These are phyloP conservation scores for Claviceps sp. DNA, from an alignment of 2,329 filamentous ascomycete species.

Conservation along the genomic window DNA sequence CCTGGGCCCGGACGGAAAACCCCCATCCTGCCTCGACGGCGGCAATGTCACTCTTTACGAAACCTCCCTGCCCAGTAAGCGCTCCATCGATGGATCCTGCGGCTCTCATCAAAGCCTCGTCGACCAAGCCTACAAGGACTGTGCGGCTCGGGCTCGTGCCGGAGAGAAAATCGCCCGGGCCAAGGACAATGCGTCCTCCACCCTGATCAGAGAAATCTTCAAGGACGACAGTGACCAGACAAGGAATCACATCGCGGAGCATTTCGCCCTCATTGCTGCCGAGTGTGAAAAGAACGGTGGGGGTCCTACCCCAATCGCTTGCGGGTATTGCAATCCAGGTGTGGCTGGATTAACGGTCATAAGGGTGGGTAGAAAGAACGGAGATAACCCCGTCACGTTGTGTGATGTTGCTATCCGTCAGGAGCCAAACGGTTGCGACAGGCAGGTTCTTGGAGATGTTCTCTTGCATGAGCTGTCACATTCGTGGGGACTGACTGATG, in stretches of 20 bases:
- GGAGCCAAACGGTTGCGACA: too few species aligned
- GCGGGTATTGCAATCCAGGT: background rate
- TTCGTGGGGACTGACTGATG: background rate
- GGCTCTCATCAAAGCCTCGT: background rate
- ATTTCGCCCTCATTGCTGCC: background rate
- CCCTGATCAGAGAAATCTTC: background rate
- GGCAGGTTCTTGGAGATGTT: background rate
- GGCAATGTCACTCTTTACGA: background rate
- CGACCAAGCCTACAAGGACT: background rate
- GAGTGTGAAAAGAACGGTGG: background rate
- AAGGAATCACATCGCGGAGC: background rate
- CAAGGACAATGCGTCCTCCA: background rate
- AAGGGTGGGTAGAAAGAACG: background rate
- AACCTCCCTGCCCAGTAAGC: background rate
- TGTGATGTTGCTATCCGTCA: background rate
- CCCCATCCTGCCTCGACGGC: background rate
- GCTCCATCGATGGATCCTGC: background rate
- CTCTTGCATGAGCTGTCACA: background rate
- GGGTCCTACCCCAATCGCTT: background rate
- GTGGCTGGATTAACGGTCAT: background rate
- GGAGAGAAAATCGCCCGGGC: background rate
- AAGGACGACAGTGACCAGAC: background rate
- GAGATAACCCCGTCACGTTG: background rate
- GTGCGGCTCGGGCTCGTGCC: background rate
- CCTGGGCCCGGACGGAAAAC: background rate